These are phyloP conservation scores for Hypoxylon lenormandii DNA, from an alignment of 495 filamentous ascomycete species.

Conservation along the genomic window DNA sequence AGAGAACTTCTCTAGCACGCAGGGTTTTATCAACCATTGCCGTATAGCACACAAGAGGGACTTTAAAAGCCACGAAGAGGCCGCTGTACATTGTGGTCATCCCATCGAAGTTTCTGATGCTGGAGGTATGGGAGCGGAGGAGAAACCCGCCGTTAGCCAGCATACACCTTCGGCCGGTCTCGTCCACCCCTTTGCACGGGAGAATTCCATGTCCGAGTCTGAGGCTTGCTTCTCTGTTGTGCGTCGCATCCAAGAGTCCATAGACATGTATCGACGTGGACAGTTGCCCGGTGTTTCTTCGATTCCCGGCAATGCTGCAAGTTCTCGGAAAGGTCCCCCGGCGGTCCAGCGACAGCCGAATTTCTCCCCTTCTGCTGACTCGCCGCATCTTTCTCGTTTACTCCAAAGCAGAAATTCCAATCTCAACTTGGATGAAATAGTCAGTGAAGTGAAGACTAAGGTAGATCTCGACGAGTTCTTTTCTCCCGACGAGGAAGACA, in stretches of 20 bases:
- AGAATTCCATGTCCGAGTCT: conserved; percentile 66
- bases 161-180: conserved; percentile 60
- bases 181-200: conserved; percentile 77
- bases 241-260: conserved; percentile 61
- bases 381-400: conserved; percentile 79
- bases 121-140: conserved; percentile 68
- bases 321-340: conserved; percentile 25
- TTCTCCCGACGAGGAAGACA: conserved; percentile 60
- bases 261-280: conserved; percentile 60
- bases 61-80: conserved; percentile 93
- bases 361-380: conserved; percentile 73
- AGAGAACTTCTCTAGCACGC: conserved; percentile 91
- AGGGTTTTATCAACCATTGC: conserved; percentile 98
- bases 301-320: conserved; percentile 52
- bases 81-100: conserved; percentile 87
- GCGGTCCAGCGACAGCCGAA: conserved; percentile 17
- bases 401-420: conserved; percentile 73
- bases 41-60: conserved; percentile 92
- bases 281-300: conserved; percentile 59
- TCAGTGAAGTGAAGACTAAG: conserved; percentile 68
- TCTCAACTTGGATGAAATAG: conserved; percentile 71
- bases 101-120: conserved; percentile 77
- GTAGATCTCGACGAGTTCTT: conserved; percentile 65
- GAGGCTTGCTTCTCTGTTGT: conserved; percentile 64
- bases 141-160: conserved; percentile 50